Conservation (phyloP, 257 asterid genomes). For the Anisodus tanguticus region DNA sequence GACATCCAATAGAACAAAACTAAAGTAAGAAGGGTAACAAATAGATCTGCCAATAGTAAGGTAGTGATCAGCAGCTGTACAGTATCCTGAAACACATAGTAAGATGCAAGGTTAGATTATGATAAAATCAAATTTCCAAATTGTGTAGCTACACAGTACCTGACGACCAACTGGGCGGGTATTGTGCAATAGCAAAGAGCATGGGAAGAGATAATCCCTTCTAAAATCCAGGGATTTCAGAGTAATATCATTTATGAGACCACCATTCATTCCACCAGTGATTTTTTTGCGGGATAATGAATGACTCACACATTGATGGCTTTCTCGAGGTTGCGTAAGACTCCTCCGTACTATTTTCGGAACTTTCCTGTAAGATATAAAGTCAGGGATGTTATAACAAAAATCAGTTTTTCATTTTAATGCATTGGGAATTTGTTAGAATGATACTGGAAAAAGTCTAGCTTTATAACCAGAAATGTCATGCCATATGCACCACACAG, state of each 20-base stretch:
- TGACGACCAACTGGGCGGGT: slow-evolving; percentile 93
- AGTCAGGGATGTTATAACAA: neutral
- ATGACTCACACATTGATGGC: slow-evolving; percentile 52
- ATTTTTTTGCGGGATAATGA: slow-evolving; percentile 72
- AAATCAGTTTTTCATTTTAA: neutral
- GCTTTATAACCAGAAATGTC: neutral
- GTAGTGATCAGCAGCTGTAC: slow-evolving; percentile 78
- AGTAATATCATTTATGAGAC: slow-evolving; percentile 73
- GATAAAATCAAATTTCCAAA: neutral
- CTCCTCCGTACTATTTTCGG: slow-evolving; percentile 48
- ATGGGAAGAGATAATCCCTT: slow-evolving; percentile 75
- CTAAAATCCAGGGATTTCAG: slow-evolving; percentile 68
- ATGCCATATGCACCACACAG: slow-evolving; percentile 11
- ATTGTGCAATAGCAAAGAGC: slow-evolving; percentile 79
- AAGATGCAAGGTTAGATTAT: slow-evolving; percentile 23
- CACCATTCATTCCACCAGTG: slow-evolving; percentile 84
- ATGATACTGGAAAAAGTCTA: neutral
- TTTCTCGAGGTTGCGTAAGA: slow-evolving; percentile 55
- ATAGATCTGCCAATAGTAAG: slow-evolving; percentile 88
- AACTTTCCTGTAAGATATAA: slow-evolving; percentile 53
- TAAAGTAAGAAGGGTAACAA: slow-evolving; percentile 77
- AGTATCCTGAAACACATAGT: slow-evolving; percentile 75
- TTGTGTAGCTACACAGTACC: slow-evolving; percentile 53
- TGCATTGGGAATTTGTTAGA: neutral
- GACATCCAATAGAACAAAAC: slow-evolving; percentile 90